Conservation (phyloP, 2,329 filamentous ascomycete genomes). For the Graphiopsis chlorocephala region DNA sequence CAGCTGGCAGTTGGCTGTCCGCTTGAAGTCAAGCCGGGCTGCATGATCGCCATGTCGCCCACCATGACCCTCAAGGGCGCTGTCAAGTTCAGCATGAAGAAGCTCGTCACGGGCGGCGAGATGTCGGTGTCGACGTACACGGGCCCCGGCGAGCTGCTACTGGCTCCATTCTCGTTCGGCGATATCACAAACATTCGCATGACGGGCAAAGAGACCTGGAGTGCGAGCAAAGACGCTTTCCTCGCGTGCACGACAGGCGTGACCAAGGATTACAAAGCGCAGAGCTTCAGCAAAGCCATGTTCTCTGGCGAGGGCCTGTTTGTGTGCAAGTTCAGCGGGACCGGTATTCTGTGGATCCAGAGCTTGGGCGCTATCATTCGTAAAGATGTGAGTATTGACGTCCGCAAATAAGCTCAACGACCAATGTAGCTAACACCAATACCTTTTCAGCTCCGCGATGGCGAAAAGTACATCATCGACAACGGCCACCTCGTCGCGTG, state of each 20-base stretch:
- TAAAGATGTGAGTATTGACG: slow-evolving; percentile 70
- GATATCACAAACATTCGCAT: slow-evolving; percentile 81
- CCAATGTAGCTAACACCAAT: neutral
- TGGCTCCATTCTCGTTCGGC: slow-evolving; percentile 76
- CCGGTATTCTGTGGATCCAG: slow-evolving; percentile 81
- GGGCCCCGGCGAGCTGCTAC: slow-evolving; percentile 83
- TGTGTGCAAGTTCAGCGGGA: slow-evolving; percentile 80
- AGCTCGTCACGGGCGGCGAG: slow-evolving; percentile 79
- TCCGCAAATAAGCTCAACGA: neutral
- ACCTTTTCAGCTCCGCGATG: slow-evolving; percentile 48
- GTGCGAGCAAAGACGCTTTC: slow-evolving; percentile 81
- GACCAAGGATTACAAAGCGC: slow-evolving; percentile 76
- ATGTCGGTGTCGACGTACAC: slow-evolving; percentile 77
- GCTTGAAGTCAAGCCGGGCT: slow-evolving; percentile 73
- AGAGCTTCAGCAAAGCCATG: slow-evolving; percentile 83
- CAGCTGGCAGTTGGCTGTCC: slow-evolving; percentile 89
- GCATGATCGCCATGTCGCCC: slow-evolving; percentile 94
- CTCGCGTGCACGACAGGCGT: slow-evolving; percentile 84
- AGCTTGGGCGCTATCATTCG: slow-evolving; percentile 93
- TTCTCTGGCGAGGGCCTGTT: slow-evolving; percentile 92
- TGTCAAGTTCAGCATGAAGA: slow-evolving; percentile 86
- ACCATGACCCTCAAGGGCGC: slow-evolving; percentile 79
- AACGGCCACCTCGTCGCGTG: slow-evolving; percentile 78
- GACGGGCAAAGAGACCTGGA: slow-evolving; percentile 72
- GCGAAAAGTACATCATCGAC: slow-evolving; percentile 83